Base-by-base conservation (phyloP, 495 filamentous ascomycete species). In the Lophiostoma macrostomum region DNA sequence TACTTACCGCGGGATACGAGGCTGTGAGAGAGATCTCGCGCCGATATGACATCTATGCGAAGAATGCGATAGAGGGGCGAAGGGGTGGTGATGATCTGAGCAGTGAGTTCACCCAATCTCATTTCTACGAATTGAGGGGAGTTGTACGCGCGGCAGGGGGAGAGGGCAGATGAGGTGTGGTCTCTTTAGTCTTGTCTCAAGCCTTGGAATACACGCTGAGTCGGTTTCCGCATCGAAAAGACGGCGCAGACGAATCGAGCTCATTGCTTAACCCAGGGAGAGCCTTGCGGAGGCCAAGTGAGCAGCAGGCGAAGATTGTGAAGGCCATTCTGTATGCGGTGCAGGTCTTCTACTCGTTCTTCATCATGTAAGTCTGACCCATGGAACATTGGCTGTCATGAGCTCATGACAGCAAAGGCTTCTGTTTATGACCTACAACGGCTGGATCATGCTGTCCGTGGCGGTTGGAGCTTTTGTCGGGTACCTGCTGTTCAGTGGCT, bases 391-490 rank as follows among this genome's bases (percentile, higher is more conserved):
- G 1, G 14, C 20, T 7, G 29, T 14, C n/a, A 28, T 39, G 47
- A 28, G 12, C 2, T 6, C 20, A 16, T 5, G 23, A 6, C 11
- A 3, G 20, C 2, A 28, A 40, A 98, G 93, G 93, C 74, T 99
- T 56, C 74, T 99, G 18, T 99, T 99, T 72, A 99, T 99, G 93
- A 99, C 94, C 2, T 99, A 99, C 69, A 99, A 99, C 61, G 93
- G 94, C 13, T 90, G 84, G 77, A 84, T 99, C 50, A 99, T 99
- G 93, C 68, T 95, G 54, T 79, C 91, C 0, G 89, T 96, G 10
- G 88, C 86, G 10, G 75, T 91, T 11, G 93, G 93, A 19, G 91
- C 91, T 0, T 95, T 91, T 45, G 61, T 95, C 36, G 93, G 93
- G 30, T 96, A 95, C 67, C 64, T 96, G 22, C 60, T 85, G 32